Base-by-base conservation (phyloP, 306 rosid species). In the Ziziphus jujuba region DNA sequence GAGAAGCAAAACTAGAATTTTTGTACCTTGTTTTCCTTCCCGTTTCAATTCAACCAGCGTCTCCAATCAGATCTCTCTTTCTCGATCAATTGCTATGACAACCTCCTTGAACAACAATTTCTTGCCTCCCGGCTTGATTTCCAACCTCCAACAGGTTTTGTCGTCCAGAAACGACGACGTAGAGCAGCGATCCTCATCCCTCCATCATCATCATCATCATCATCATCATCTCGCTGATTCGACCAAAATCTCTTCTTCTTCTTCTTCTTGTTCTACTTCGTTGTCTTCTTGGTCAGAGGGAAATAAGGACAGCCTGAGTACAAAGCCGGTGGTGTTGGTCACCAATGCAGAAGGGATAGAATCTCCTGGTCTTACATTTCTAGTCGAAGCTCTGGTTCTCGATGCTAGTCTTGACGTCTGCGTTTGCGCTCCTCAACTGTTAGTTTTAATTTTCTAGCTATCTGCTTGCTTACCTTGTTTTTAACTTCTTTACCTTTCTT, bases 371-470 rank as follows among this genome's bases (percentile, higher is more conserved):
- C 87, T 85, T 48, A 48, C 72, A 24, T 38, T 63, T 28, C 87
- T 85, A 7, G 75, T 82, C 47, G 59, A 84, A 62, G 87, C 84
- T 28, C 89, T 81, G 31, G 61, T 38, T 56, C 75, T 36, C 19
- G 81, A 76, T 40, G 58, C 59, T 19, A 75, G 77, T 43, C 53
- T 79, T 35, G 79, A 81, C 0, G 78, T 85, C 23, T 63, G 33
- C 71, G 85, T 85, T 49, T 79, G 84, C 55, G 83, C 87, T 72
- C 84, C 89, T 28, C 72, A 79, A 70, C 60, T 70, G 89, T 85
- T 17, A 7, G 77, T 75, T 38, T 67, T 28, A 28, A 28, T 28
- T 28, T 38, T 20, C 66, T n/a, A n/a, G n/a, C n/a, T 67, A 22
- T 31, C 45, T 40, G 14, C 12, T 40, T 40, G 3, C 3, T 40